These are phyloP conservation scores for Quercus aquifolioides DNA, from an alignment of 306 rosid genomes.

Conservation along the genomic window DNA sequence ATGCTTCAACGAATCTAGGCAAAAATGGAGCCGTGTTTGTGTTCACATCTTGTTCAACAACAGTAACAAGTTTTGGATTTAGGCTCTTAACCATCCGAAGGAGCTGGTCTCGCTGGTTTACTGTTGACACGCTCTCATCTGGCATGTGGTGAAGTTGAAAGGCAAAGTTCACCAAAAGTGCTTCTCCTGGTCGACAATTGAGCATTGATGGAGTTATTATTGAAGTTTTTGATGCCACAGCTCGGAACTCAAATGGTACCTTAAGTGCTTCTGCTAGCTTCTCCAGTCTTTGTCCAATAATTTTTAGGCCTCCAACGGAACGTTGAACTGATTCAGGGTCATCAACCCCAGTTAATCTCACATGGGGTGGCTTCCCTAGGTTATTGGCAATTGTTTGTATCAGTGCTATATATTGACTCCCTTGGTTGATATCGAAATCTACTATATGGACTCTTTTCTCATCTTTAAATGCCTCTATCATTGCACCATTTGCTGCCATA, in stretches of 20 bases:
- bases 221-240: conserved; percentile 72
- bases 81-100: conserved; percentile 86
- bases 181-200: conserved; percentile 67
- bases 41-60: conserved; percentile 94
- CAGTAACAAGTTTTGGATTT: conserved; percentile 85
- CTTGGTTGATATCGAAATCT: conserved; percentile 92
- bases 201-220: conserved; percentile 70
- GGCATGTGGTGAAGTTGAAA: conserved; percentile 99
- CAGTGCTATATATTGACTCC: conserved; percentile 79
- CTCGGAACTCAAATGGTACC: conserved; percentile 71
- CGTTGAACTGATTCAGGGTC: conserved; percentile 95
- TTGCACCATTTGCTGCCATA: conserved; percentile 84
- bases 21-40: conserved; percentile 84
- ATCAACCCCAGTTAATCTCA: conserved; percentile 85
- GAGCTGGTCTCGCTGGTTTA: conserved; percentile 82
- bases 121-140: conserved; percentile 89
- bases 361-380: conserved; percentile 51
- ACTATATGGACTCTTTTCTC: conserved; percentile 69
- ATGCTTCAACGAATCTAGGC: conserved; percentile 78
- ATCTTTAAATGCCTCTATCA: conserved; percentile 69
- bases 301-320: conserved; percentile 74
- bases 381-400: conserved; percentile 67
- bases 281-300: conserved; percentile 88
- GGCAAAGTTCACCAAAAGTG: conserved; percentile 80
- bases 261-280: conserved; percentile 65